phyloP scores from a whole-genome alignment of 257 asterid genomes.

The Petrea volubilis region DNA sequence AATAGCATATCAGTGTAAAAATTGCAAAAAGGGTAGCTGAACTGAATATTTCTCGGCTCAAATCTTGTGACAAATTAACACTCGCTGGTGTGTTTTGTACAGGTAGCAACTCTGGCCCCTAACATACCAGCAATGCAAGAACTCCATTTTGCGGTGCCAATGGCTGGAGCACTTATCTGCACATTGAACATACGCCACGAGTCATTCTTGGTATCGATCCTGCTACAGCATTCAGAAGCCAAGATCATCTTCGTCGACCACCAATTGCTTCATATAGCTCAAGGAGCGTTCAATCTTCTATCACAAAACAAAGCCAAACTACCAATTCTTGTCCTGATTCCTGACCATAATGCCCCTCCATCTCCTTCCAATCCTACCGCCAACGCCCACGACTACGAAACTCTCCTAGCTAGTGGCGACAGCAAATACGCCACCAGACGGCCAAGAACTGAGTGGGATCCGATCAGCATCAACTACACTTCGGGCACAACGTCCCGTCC shows the following conservation, averaged over 20 bases:
- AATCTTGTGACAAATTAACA: background rate
- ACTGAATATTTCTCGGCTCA: background rate
- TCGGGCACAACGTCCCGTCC: conserved; percentile 66
- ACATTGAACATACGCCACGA: conserved; percentile 55
- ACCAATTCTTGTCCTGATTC: conserved; percentile 40
- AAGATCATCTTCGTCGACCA: conserved; percentile 53
- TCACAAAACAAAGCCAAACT: conserved; percentile 17
- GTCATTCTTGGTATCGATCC: conserved; percentile 48
- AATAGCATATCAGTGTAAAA: too few relatives aligned
- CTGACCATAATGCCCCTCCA: conserved; percentile 13
- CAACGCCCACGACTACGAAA: conserved; percentile 34
- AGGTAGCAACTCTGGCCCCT: conserved; percentile 56
- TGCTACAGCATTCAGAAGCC: conserved; percentile 57
- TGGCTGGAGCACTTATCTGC: conserved; percentile 66
- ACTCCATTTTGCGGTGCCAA: conserved; percentile 68
- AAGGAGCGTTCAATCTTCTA: conserved; percentile 38
- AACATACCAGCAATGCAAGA: conserved; percentile 65
- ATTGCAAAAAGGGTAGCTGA: too few relatives aligned
- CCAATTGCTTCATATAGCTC: conserved; percentile 42
- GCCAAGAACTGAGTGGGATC: conserved; percentile 54
- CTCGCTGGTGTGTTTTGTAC: background rate
- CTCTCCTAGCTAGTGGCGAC: conserved; percentile 43
- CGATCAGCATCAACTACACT: conserved; percentile 60
- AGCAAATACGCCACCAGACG: conserved; percentile 13
- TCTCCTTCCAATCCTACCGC: background rate